A percentile compares a stretch with the other conserved stretches of the same genome.
Conservation (phyloP, 495 filamentous ascomycete species). For the Aspergillus bridgeri region DNA sequence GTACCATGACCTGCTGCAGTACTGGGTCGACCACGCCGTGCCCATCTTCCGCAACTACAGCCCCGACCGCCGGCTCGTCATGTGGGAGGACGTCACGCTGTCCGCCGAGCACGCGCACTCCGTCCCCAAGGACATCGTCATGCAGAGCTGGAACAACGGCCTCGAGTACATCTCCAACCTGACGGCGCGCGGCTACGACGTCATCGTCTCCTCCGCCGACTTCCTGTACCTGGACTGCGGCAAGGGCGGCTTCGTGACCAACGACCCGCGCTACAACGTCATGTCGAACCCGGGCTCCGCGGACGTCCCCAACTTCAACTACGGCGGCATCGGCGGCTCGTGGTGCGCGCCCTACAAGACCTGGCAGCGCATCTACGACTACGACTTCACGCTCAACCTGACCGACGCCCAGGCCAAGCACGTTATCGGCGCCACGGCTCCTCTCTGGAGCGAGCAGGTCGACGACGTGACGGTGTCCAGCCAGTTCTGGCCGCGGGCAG, state of each 20-base stretch:
- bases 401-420: slow-evolving; percentile 41
- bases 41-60: slow-evolving; percentile 47
- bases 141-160: slow-evolving; percentile 56
- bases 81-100: slow-evolving; percentile 56
- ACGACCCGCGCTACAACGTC: slow-evolving; percentile 53
- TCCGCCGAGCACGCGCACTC: slow-evolving; percentile 38
- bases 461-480: slow-evolving; percentile 48
- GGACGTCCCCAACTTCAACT: slow-evolving; percentile 49
- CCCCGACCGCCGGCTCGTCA: slow-evolving; percentile 44
- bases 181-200: slow-evolving; percentile 48
- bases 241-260: slow-evolving; percentile 50
- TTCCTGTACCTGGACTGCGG: slow-evolving; percentile 59
- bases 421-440: slow-evolving; percentile 48
- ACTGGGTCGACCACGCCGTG: slow-evolving; percentile 53
- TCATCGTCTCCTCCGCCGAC: slow-evolving; percentile 52
- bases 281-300: slow-evolving; percentile 40
- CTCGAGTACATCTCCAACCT: slow-evolving; percentile 50
- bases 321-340: slow-evolving; percentile 48
- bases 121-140: slow-evolving; percentile 49
- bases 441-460: slow-evolving; percentile 54
- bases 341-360: slow-evolving; percentile 60
- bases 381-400: slow-evolving; percentile 52
- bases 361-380: slow-evolving; percentile 61
- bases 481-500: slow-evolving; percentile 54
- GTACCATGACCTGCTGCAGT: slow-evolving; percentile 50